A percentile compares a stretch with the other conserved stretches of the same genome.
Evolutionary conservation across 1,284 basidiomycete genomes (phyloP).

Genomic region (Fomes fomentarius): DNA sequence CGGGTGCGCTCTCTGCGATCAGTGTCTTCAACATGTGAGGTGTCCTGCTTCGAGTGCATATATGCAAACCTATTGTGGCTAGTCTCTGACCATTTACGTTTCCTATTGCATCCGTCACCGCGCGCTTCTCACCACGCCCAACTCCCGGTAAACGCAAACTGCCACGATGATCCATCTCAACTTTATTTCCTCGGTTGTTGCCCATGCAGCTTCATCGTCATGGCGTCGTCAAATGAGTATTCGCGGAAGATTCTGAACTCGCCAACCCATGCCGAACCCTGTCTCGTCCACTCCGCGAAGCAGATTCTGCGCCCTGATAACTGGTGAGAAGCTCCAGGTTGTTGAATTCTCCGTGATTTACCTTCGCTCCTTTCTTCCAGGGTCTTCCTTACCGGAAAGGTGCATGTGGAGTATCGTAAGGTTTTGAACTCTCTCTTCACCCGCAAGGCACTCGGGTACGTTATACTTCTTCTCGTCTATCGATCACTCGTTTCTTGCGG

Average conservation of each 20-base stretch:
- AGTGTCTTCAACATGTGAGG: constrained; percentile 96
- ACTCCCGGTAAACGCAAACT: background rate
- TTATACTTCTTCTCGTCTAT: constrained; percentile 23
- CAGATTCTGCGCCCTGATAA: constrained; percentile 87
- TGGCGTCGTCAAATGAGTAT: constrained; percentile 91
- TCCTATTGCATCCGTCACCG: constrained; percentile 5
- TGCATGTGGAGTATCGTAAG: constrained; percentile 93
- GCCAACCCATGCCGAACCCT: constrained; percentile 88
- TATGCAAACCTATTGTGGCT: constrained; percentile 13
- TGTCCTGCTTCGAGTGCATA: background rate
- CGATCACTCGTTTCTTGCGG: background rate
- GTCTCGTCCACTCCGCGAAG: constrained; percentile 93
- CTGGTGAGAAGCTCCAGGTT: constrained; percentile 61
- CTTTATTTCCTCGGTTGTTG: constrained; percentile 6
- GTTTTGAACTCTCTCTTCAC: constrained; percentile 94
- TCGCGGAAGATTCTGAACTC: constrained; percentile 94
- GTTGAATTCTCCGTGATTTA: background rate
- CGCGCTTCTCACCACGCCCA: background rate
- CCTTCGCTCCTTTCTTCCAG: constrained; percentile 41
- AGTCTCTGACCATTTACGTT: constrained; percentile 19
- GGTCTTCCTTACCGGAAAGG: constrained; percentile 97
- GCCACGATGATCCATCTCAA: background rate
- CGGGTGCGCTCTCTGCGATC: constrained; percentile 81
- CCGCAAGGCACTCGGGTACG: constrained; percentile 86
- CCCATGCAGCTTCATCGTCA: constrained; percentile 86